Percentiles rank a stretch among this genome's conserved stretches.
phyloP scores from a whole-genome alignment of 2,329 filamentous ascomycete species.

The Davidsoniella neocaledoniae region DNA sequence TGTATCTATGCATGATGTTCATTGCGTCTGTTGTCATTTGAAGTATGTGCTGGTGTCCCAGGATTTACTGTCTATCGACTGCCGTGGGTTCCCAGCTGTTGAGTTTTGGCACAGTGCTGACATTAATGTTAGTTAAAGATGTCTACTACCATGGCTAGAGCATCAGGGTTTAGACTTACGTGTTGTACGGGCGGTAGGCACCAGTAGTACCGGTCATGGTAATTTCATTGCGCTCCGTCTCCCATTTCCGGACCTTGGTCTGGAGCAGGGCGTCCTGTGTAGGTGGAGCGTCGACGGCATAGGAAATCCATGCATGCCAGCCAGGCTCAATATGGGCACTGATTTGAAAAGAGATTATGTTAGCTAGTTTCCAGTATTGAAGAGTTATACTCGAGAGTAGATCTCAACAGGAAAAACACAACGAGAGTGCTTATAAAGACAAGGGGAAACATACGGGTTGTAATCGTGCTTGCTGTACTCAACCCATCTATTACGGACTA shows the following conservation, averaged over 20 bases:
- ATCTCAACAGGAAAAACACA: neutral
- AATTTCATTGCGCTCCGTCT: constrained; percentile 51
- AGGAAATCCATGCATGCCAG: constrained; percentile 98
- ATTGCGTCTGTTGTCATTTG: constrained; percentile 5
- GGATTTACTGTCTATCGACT: constrained; percentile 15
- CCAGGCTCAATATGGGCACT: constrained; percentile 72
- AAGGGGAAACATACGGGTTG: constrained; percentile 33
- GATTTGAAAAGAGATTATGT: neutral
- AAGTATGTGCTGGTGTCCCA: neutral
- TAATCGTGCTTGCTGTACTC: constrained; percentile 84
- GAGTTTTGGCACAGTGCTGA: constrained; percentile 37
- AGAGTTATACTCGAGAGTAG: no score
- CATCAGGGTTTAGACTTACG: constrained; percentile 41
- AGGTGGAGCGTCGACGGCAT: constrained; percentile 77
- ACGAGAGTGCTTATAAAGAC: no score
- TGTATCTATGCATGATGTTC: constrained; percentile 1
- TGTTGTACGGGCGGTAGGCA: constrained; percentile 87
- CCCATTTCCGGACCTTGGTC: constrained; percentile 54
- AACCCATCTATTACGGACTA: constrained; percentile 92
- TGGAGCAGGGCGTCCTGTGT: constrained; percentile 56
- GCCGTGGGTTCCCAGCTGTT: constrained; percentile 32
- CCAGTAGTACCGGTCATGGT: constrained; percentile 60
- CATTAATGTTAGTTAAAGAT: neutral
- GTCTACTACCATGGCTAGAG: neutral
- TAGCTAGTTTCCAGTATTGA: neutral